Base-by-base conservation (phyloP, 306 rosid genomes). In the Dicorynia guianensis region DNA sequence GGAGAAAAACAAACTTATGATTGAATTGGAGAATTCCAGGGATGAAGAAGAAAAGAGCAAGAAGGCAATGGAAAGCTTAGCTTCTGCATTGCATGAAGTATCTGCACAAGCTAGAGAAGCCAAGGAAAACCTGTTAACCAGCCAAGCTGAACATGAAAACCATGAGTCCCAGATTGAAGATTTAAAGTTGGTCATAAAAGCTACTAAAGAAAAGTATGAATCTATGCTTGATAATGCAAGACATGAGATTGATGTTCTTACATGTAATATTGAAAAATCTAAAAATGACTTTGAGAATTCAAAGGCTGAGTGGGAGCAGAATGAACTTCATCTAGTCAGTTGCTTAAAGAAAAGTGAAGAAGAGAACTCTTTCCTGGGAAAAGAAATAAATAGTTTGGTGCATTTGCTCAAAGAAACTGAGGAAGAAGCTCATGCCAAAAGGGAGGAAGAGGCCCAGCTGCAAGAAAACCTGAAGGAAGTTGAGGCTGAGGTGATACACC, bases 11-110 rank as follows among this genome's bases (percentile, higher is more conserved):
- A 84, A 87, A 75, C 90, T 95, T 56, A 79, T 77, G 9, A 85
- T 85, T 76, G 96, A 95, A 80, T 81, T 95, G 85, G 91, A 87
- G 53, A 87, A 72, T 68, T 88, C 85, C 54, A 86, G 90, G 84
- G 85, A 82, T 6, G 98, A 95, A 80, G 98, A 90, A 77, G 98
- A 92, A 61, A 95, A 92, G 83, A 85, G 93, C 85, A 95, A 92
- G 64, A 86, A 77, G 85, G 98, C 98, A 17, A 95, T 95, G 97
- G 97, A 95, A 75, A 86, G 96, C 93, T 90, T 95, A 80, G 85
- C 97, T 48, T 95, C 98, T 18, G 97, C 98, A 1, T 86, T 95
- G 36, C 98, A 92, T 46, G 98, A 95, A 71, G 91, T 95, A 36
- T 89, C 97, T 34, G 70, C 92, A 11, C 97, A 95, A 87, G 97